Evolutionary conservation across 108 stramenopile species (phyloP), one percentile per base, ranked within the genome.

Genomic region (Epithemia pelagica): DNA sequence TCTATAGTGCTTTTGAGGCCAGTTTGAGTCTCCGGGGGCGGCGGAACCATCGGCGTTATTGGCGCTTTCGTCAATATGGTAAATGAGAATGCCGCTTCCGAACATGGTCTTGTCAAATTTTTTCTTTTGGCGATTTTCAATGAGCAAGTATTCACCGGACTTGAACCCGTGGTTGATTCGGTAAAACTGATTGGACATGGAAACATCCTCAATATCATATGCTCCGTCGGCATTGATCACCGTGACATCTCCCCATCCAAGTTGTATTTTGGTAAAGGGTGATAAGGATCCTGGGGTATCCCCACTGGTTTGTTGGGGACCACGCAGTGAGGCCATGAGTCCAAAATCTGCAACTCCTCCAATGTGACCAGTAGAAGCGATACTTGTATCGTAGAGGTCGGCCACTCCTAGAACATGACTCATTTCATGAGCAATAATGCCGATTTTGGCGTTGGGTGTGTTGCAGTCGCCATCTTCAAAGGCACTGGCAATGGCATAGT

Each of bases 121-220:
- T 23, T 76, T 58, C 32, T 82, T 79, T 63, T 90, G 85, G 46
- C 85, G 72, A 66, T 90, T 90, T 68, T 90, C 89, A 66, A 90
- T 84, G 23, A 90, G 52, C 32, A 90, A 63, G 53, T 90, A 90
- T 64, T 90, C 89, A 23, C 66, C 62, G 0, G 53, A 26, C 23
- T 66, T 57, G 64, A 67, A 90, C 26, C 77, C 77, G 1, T 57
- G 52, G 2, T 61, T 25, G 51, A 90, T 78, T 2, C 33, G 73
- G 66, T 84, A 90, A 8, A 68, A 69, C 19, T 78, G 65, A 15
- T 71, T 69, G 63, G 66, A 64, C 23, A 71, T 22, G 59, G 74
- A 80, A 23, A 81, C 73, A 23, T 79, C 64, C 28, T 66, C 68
- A 0, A 82, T 22, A 28, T 66, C 64, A 57, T 76, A 81, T 8